Conservation (phyloP, 2,329 filamentous ascomycete genomes). For the Sporothrix phasma region DNA sequence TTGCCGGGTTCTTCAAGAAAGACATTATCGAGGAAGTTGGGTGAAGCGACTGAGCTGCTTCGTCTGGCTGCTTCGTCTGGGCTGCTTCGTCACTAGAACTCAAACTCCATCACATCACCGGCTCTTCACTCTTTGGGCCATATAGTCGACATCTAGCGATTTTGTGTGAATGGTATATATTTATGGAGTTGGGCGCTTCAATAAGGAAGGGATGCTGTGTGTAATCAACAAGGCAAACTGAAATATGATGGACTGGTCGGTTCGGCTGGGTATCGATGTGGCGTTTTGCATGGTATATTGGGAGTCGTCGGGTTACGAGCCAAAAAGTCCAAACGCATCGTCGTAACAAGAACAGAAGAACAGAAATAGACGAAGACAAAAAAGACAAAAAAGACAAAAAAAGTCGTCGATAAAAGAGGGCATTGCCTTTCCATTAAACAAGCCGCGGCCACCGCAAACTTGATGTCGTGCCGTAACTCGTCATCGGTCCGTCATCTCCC, state of each 20-base stretch:
- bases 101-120: too few relatives aligned
- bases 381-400: constrained; percentile 6
- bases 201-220: not conserved
- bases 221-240: not conserved
- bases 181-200: not conserved
- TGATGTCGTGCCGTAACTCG: not conserved
- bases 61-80: too few relatives aligned
- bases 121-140: not conserved
- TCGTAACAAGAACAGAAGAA: not conserved
- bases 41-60: too few relatives aligned
- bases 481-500: not conserved
- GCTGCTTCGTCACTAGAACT: too few relatives aligned
- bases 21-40: constrained; percentile 46
- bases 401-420: not conserved
- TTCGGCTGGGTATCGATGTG: not conserved
- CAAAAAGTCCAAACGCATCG: not conserved
- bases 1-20: constrained; percentile 69
- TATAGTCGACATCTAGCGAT: not conserved
- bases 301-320: not conserved
- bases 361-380: constrained; percentile 7
- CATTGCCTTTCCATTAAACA: not conserved
- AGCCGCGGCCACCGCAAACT: not conserved
- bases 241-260: not conserved
- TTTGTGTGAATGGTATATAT: not conserved
- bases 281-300: not conserved